Base-by-base conservation (phyloP, 2,329 filamentous ascomycete genomes). In the Aureobasidium sp. region DNA sequence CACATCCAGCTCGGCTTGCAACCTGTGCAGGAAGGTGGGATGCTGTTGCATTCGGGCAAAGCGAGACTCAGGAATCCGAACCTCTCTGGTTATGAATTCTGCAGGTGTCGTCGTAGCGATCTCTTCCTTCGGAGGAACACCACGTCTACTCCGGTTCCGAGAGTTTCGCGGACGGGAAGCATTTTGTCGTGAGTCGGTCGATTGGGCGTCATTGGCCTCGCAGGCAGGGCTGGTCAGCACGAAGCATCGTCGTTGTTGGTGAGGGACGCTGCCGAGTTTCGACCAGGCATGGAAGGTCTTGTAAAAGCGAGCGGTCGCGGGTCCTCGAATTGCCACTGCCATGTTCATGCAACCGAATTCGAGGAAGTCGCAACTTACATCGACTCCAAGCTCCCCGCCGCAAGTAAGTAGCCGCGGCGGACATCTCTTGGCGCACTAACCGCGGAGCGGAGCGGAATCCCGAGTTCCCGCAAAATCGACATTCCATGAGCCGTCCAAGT, bases 271-370 rank as follows among this genome's bases (percentile, higher is more conserved):
- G n/a, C 6, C 37, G 39, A 61, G 29, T 11, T 21, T 42, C 15
- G 52, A 75, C 77, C 75, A 79, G 66, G 69, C 70, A 67, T 77
- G 78, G 66, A 79, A 79, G 58, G 72, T 71, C 13, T 70, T 69
- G 67, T 77, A 78, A 69, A 79, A 79, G 66, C 73, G 74, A 47
- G 67, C 60, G 21, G 66, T 65, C 39, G 67, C 68, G 6, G 39
- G 37, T 1, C 48, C 54, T 34, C 54, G 32, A 5, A 58, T 6
- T 48, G 34, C 16, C 21, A 32, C 21, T 27, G 54, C 15, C 54
- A 58, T 58, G 15, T 5, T n/a, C 16, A n/a, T 30, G 11, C 3
- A 41, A 30, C 25, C 21, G 21, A 21, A 21, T 21, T 21, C 21
- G n/a, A 36, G 11, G 13, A 59, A 41, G 55, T 27, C 44, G 21